Base-by-base conservation (phyloP, 1,139 yeast species). In the Magnusiomyces suaveolens region DNA sequence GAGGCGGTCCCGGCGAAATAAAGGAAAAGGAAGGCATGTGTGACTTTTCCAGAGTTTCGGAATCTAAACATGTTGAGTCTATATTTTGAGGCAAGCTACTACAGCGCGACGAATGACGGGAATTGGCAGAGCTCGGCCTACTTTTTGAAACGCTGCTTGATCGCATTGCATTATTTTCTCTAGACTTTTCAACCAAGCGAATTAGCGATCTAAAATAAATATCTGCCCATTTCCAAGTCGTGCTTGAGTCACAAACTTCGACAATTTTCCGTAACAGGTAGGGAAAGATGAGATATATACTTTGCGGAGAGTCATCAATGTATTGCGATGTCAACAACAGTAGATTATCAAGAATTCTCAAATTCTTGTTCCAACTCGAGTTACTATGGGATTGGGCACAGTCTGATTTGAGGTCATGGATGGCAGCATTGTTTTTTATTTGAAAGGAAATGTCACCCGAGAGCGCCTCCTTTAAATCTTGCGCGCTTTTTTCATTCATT, bases 181-280 rank as follows among this genome's bases (percentile, higher is more conserved):
- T 33, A 29, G 50, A 47, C n/a, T 50, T 47, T 21, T 48, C 52
- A n/a, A 55, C 52, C 1, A 55, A 44, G 3, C 54, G 43, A 3
- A 52, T 39, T 3, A 55, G 33, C 3, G 56, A 44, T 21, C 54
- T 48, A 49, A 55, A 53, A 36, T 55, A 55, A 24, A 53, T 51
- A n/a, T 51, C 56, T 2, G 56, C 57, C 57, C 57, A 55, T 20
- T 44, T 24, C 57, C 57, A 55, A 39, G 38, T 41, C 2, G 50
- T 23, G 39, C 57, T 50, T 4, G 26, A 41, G 21, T 48, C 47
- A 33, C 57, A 55, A 6, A 53, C 32, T 16, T 55, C 54, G 3
- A 55, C 41, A 3, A 55, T 26, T 18, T 53, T 51, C 6, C 48
- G 39, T 18, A 48, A 36, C 6, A 55, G 52, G 49, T 52, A 53